Percentiles rank a stretch among this genome's conserved stretches.
Evolutionary conservation across 2,329 filamentous ascomycete species (phyloP).

Genomic region (Aureobasidium sp.): DNA sequence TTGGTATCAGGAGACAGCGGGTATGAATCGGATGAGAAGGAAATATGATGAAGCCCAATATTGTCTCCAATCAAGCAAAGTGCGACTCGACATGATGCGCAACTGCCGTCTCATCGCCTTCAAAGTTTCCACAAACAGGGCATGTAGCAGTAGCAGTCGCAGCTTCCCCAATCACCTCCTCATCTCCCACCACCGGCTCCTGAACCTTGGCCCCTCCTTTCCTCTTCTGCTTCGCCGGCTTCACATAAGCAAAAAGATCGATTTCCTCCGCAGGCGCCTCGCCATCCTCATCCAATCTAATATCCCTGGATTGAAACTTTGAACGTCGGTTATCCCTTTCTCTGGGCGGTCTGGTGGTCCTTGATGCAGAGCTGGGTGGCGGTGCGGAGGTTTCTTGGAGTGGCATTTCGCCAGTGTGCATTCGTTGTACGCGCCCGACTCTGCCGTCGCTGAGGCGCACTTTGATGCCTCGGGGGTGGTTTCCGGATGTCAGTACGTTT

Average conservation of each 20-base stretch:
- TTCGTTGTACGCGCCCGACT: constrained; percentile 63
- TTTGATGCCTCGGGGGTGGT: constrained; percentile 73
- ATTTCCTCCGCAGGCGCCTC: constrained; percentile 32
- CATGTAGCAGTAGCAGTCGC: constrained; percentile 35
- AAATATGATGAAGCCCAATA: neutral
- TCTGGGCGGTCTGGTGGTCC: neutral
- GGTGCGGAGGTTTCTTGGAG: constrained; percentile 8
- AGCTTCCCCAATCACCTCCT: constrained; percentile 2
- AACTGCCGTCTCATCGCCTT: constrained; percentile 60
- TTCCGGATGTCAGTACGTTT: constrained; percentile 60
- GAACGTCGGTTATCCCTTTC: constrained; percentile 1
- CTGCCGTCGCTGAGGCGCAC: constrained; percentile 63
- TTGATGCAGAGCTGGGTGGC: neutral
- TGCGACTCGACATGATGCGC: constrained; percentile 56
- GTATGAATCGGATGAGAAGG: too few relatives aligned
- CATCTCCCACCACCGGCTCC: constrained; percentile 14
- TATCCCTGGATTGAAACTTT: constrained; percentile 13
- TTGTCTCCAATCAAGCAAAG: constrained; percentile 31
- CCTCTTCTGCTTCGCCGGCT: constrained; percentile 27
- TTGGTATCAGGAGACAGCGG: too few relatives aligned
- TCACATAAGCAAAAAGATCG: constrained; percentile 45
- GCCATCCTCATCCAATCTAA: constrained; percentile 20
- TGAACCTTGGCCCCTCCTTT: constrained; percentile 19
- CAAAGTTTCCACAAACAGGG: constrained; percentile 57
- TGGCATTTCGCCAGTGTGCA: constrained; percentile 25